phyloP scores from a whole-genome alignment of 164 flowering plant species.

The Platanus orientalis region DNA sequence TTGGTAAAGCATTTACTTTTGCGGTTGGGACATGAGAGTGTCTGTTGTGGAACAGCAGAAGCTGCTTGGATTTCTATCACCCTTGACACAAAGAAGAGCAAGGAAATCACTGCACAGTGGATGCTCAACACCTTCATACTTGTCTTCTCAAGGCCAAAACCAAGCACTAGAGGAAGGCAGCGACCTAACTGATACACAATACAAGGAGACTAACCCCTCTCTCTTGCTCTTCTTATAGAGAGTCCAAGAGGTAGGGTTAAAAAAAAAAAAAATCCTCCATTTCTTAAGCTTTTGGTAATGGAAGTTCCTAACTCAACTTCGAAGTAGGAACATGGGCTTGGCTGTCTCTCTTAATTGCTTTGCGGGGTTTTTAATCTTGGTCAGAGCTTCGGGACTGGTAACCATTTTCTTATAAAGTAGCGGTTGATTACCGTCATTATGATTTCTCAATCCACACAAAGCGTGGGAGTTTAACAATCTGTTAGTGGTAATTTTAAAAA shows the following conservation, averaged over 20 bases:
- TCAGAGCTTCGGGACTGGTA: conserved; percentile 23
- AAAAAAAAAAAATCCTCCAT: neutral
- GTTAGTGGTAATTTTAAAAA: too few species aligned
- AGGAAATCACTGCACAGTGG: conserved; percentile 6
- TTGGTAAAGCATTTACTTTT: conserved; percentile 23
- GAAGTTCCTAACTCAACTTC: neutral
- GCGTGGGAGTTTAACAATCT: too few species aligned
- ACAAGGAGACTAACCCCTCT: neutral
- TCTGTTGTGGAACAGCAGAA: conserved; percentile 8
- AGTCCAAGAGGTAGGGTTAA: neutral
- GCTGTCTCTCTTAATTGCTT: conserved; percentile 7
- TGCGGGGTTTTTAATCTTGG: conserved; percentile 14
- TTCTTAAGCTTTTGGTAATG: neutral
- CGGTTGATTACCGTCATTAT: too few species aligned
- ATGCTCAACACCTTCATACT: conserved; percentile 8
- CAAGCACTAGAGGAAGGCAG: neutral
- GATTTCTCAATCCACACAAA: too few species aligned
- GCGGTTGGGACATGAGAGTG: conserved; percentile 13
- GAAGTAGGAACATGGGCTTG: conserved; percentile 13
- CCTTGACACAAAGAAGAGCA: conserved; percentile 11
- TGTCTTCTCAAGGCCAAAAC: neutral
- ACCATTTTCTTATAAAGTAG: too few species aligned
- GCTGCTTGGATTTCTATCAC: conserved; percentile 9
- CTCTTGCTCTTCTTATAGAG: conserved; percentile 5
- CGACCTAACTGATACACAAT: conserved; percentile 7